phyloP scores from a whole-genome alignment of 2,329 filamentous ascomycete species.

The Pseudopithomyces maydicus region DNA sequence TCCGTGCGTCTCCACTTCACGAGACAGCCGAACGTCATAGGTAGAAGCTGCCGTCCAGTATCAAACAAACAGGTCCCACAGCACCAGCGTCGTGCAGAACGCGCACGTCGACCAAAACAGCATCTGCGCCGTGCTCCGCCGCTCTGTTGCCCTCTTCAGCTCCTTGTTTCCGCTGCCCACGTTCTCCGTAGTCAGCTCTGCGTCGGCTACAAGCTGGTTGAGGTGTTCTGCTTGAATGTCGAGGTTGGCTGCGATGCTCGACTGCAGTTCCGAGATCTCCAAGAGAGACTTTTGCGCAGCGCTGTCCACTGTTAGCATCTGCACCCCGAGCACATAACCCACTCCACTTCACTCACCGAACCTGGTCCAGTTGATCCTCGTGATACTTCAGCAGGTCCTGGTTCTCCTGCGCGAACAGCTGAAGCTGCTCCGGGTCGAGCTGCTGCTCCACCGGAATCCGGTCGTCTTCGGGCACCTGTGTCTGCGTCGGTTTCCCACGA shows the following conservation, averaged over 20 bases:
- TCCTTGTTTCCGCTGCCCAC: conserved; percentile 89
- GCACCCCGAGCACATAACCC: neutral
- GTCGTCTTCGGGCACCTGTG: conserved; percentile 27
- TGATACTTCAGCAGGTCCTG: conserved; percentile 91
- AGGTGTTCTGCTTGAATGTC: conserved; percentile 87
- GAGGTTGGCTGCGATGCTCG: conserved; percentile 83
- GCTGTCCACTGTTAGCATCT: conserved; percentile 53
- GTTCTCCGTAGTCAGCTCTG: conserved; percentile 80
- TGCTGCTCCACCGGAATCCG: conserved; percentile 56
- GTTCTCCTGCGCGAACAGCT: conserved; percentile 93
- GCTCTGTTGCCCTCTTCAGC: conserved; percentile 76
- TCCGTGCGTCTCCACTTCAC: neutral
- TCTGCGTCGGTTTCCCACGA: conserved; percentile 28
- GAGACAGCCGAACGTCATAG: too few relatives aligned
- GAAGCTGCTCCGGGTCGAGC: conserved; percentile 82
- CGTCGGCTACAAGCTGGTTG: conserved; percentile 84
- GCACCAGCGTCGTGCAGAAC: conserved; percentile 52
- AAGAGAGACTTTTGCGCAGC: conserved; percentile 87
- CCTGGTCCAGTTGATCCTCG: conserved; percentile 91
- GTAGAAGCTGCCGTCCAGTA: neutral
- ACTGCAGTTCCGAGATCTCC: conserved; percentile 92
- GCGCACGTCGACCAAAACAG: conserved; percentile 54
- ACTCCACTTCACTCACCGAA: conserved; percentile 67
- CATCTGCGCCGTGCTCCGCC: conserved; percentile 55
- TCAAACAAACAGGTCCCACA: conserved; percentile 57